Evolutionary conservation across 2,329 filamentous ascomycete genomes (phyloP).

Genomic region (Fusarium denticulatum): DNA sequence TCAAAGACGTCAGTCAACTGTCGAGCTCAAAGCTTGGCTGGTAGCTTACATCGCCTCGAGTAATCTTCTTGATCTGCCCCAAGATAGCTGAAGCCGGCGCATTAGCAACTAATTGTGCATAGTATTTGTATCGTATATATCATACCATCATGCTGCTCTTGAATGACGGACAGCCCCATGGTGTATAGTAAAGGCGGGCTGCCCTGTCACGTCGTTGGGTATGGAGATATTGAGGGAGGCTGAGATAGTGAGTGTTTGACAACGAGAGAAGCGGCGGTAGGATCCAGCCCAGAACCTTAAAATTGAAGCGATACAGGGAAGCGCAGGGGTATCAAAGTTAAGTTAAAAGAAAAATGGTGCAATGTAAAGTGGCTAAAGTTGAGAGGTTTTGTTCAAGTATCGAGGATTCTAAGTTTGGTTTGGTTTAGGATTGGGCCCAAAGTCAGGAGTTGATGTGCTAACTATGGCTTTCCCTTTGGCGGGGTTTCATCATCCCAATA

Average conservation of each 20-base stretch:
- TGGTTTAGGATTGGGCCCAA: constrained; percentile 24
- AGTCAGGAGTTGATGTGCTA: constrained; percentile 36
- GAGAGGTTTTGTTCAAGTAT: constrained; percentile 1
- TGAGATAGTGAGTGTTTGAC: background rate
- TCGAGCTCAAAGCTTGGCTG: background rate
- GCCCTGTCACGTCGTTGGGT: constrained; percentile 39
- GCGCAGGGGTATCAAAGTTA: constrained; percentile 29
- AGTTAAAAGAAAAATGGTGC: constrained; percentile 12
- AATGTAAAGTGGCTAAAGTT: constrained; percentile 9
- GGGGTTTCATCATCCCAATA: constrained; percentile 38
- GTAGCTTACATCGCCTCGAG: constrained; percentile 77
- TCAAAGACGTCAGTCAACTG: constrained; percentile 28
- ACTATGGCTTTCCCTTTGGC: constrained; percentile 27
- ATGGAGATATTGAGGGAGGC: constrained; percentile 7
- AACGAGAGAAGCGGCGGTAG: constrained; percentile 1
- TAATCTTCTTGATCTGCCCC: constrained; percentile 75
- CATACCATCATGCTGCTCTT: constrained; percentile 73
- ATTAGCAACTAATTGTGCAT: constrained; percentile 29
- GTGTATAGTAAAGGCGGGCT: constrained; percentile 53
- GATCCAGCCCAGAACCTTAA: background rate
- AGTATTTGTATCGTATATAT: background rate
- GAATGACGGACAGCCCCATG: constrained; percentile 87
- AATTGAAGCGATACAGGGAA: constrained; percentile 3
- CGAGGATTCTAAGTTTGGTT: constrained; percentile 20
- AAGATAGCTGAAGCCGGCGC: constrained; percentile 46